Percentiles rank a stretch among this genome's conserved stretches.
These are phyloP conservation scores for Chytridiales sp. DNA, from an alignment of 371 early-diverging fungal species.

Conservation along the genomic window DNA sequence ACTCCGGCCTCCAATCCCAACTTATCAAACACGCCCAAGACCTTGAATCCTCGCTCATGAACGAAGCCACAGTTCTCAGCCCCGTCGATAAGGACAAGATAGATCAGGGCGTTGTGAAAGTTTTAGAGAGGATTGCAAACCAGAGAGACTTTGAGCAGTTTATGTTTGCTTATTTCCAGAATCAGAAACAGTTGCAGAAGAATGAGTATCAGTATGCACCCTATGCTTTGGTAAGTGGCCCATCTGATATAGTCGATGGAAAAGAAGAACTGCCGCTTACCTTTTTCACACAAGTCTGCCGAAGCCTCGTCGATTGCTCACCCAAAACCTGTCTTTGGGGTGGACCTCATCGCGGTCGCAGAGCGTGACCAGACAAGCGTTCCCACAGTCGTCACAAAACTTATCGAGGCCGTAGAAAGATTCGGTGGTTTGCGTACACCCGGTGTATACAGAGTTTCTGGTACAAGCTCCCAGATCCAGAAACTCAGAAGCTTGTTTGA, in stretches of 20 bases:
- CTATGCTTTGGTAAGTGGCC: conserved; percentile 22
- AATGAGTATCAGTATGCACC: conserved; percentile 36
- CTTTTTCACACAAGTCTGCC: conserved; percentile 44
- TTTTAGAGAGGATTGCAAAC: conserved; percentile 61
- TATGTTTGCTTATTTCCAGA: conserved; percentile 25
- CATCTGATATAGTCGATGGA: neutral
- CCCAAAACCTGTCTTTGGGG: conserved; percentile 68
- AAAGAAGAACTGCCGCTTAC: neutral
- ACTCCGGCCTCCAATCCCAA: conserved; percentile 67
- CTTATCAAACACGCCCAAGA: conserved; percentile 66
- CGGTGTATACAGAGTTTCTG: conserved; percentile 86
- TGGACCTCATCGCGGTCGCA: conserved; percentile 58
- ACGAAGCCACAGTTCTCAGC: conserved; percentile 52
- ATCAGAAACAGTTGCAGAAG: conserved; percentile 32
- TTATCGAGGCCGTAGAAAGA: conserved; percentile 73
- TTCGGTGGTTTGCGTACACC: conserved; percentile 47
- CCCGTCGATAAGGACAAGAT: conserved; percentile 45
- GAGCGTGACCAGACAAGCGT: conserved; percentile 66
- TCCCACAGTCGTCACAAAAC: conserved; percentile 71
- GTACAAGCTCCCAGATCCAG: conserved; percentile 66
- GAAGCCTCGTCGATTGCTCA: conserved; percentile 59
- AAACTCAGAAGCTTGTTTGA: conserved; percentile 69
- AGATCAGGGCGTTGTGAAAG: conserved; percentile 29
- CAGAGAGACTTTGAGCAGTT: conserved; percentile 38
- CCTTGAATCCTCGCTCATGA: conserved; percentile 52